Base-by-base conservation (phyloP, 1,284 basidiomycete genomes). In the Trichosporon faecale region DNA sequence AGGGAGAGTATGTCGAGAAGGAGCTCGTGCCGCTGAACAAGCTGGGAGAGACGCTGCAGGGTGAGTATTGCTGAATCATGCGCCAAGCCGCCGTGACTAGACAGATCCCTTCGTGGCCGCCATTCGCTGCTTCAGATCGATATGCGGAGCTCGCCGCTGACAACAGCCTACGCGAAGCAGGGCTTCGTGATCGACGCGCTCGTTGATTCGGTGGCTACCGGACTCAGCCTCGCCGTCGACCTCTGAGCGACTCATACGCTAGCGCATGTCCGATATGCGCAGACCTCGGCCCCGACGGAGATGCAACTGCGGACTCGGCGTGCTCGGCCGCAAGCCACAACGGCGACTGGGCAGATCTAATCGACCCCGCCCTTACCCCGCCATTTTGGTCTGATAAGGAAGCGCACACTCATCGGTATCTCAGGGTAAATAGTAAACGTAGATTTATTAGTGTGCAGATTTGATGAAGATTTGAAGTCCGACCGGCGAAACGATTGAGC, bases 1-100 rank as follows among this genome's bases (percentile, higher is more conserved):
- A 87, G 49, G 94, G 94, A 18, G 93, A 94, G 82, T 89, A 91
- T 75, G 94, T 97, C 73, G 87, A 90, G 49, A 89, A 87, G 68
- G 87, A 88, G 44, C 86, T 93, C 23, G 88, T 95, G 1, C 89
- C 89, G 63, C 76, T 96, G 16, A 79, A 85, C 18, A 88, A 89
- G 73, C 84, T 96, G 18, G 85, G 87, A 63, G 82, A 84, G 0
- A 87, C 87, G 64, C 85, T 95, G 40, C 85, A 88, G 85, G 89
- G 93, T 92, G 73, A 64, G 84, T 77, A 8, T n/a, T n/a, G n/a
- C n/a, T n/a, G n/a, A n/a, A n/a, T n/a, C n/a, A n/a, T n/a, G n/a
- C n/a, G n/a, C n/a, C n/a, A n/a, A n/a, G n/a, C n/a, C n/a, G n/a
- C n/a, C n/a, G n/a, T n/a, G n/a, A n/a, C n/a, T n/a, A n/a, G n/a